These are phyloP conservation scores for Peniophora sp. DNA, from an alignment of 1,284 basidiomycete genomes.

Conservation along the genomic window DNA sequence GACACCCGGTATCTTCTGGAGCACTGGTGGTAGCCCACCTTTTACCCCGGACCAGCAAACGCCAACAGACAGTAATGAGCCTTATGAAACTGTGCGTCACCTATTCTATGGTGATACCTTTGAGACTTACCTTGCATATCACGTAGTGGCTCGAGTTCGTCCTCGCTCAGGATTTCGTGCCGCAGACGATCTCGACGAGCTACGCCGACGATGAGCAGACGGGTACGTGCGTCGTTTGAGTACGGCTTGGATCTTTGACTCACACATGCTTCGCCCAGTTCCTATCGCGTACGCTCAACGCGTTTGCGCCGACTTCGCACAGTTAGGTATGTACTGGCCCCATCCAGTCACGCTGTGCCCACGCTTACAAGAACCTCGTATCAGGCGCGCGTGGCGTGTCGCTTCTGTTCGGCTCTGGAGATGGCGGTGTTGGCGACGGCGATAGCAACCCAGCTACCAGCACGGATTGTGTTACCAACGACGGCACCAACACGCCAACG, in stretches of 20 bases:
- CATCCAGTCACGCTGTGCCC: not conserved
- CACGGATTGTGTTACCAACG: slow-evolving; percentile 46
- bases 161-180: slow-evolving; percentile 27
- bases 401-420: slow-evolving; percentile 57
- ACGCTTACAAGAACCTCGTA: too few relatives aligned
- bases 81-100: slow-evolving; percentile 43
- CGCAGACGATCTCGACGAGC: slow-evolving; percentile 52
- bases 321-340: slow-evolving; percentile 37
- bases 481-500: slow-evolving; percentile 39
- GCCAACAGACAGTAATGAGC: slow-evolving; percentile 51
- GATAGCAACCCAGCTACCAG: slow-evolving; percentile 38
- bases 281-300: slow-evolving; percentile 53
- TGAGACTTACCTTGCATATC: too few relatives aligned
- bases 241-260: not conserved
- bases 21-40: slow-evolving; percentile 54
- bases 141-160: slow-evolving; percentile 54
- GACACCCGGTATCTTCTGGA: slow-evolving; percentile 45
- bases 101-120: too few relatives aligned
- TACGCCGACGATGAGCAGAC: slow-evolving; percentile 69
- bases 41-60: slow-evolving; percentile 40
- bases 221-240: slow-evolving; percentile 23
- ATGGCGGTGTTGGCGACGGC: slow-evolving; percentile 63
- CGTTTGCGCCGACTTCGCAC: slow-evolving; percentile 57
- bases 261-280: slow-evolving; percentile 27
- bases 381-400: slow-evolving; percentile 58